A percentile compares a stretch with the other conserved stretches of the same genome.
Conservation (phyloP, 2,329 filamentous ascomycete genomes). For the Penicillium sp. region DNA sequence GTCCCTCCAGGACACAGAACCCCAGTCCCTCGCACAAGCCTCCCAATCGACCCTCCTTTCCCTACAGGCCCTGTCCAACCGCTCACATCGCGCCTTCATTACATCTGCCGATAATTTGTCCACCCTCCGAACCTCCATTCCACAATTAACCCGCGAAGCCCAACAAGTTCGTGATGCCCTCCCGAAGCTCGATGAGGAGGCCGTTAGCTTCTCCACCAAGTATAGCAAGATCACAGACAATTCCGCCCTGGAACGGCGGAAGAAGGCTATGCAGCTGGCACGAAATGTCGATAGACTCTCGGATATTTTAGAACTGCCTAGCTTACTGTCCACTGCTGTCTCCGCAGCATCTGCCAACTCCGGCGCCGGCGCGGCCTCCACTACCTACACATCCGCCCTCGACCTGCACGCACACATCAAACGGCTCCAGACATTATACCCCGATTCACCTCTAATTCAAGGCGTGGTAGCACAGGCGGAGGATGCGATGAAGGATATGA, state of each 20-base stretch:
- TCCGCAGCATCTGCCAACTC: slow-evolving; percentile 42
- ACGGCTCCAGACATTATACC: slow-evolving; percentile 75
- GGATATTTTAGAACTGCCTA: slow-evolving; percentile 85
- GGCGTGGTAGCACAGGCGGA: slow-evolving; percentile 75
- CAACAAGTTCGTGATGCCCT: slow-evolving; percentile 65
- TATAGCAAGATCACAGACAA: slow-evolving; percentile 72
- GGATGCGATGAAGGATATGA: slow-evolving; percentile 81
- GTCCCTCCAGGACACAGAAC: slow-evolving; percentile 69
- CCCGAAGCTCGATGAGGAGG: slow-evolving; percentile 72
- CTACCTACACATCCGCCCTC: slow-evolving; percentile 81
- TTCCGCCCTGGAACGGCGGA: slow-evolving; percentile 66
- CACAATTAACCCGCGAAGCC: slow-evolving; percentile 61
- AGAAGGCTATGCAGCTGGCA: slow-evolving; percentile 73
- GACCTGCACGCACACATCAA: slow-evolving; percentile 93
- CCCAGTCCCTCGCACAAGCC: slow-evolving; percentile 71
- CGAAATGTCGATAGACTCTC: slow-evolving; percentile 85
- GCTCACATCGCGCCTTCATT: slow-evolving; percentile 80
- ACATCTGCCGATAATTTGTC: slow-evolving; percentile 72
- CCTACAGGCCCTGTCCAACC: slow-evolving; percentile 81
- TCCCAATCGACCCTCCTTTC: slow-evolving; percentile 77
- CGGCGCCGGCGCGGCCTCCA: slow-evolving; percentile 42
- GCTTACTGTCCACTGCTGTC: slow-evolving; percentile 71
- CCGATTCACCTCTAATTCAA: slow-evolving; percentile 67
- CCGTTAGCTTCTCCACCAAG: slow-evolving; percentile 73
- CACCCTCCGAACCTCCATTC: slow-evolving; percentile 68